Evolutionary conservation across 331 rosid species (phyloP).

Genomic region (Rosa hybrid): DNA sequence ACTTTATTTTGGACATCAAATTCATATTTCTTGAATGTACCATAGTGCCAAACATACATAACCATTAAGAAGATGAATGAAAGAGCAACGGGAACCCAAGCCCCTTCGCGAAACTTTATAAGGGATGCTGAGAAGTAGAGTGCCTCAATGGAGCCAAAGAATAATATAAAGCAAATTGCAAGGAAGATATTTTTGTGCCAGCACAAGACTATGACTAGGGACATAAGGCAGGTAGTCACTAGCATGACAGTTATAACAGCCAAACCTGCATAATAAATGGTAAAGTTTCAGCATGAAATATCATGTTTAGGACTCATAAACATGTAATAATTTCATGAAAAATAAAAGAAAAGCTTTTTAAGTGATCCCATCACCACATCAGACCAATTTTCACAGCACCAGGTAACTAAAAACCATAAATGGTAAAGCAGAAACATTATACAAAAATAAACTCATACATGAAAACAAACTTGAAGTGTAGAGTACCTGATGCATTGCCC

Average conservation of each 20-base stretch:
- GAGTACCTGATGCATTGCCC: slow-evolving; percentile 94
- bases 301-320: background rate
- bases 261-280: slow-evolving; percentile 60
- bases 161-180: slow-evolving; percentile 71
- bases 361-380: background rate
- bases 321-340: background rate
- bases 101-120: slow-evolving; percentile 89
- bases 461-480: slow-evolving; percentile 11
- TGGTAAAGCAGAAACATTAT: background rate
- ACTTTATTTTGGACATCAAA: slow-evolving; percentile 92
- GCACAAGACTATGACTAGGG: slow-evolving; percentile 88
- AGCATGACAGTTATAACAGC: slow-evolving; percentile 98
- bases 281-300: background rate
- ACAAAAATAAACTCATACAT: background rate
- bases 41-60: slow-evolving; percentile 95
- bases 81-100: slow-evolving; percentile 95
- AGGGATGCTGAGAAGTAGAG: slow-evolving; percentile 96
- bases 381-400: background rate
- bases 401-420: background rate
- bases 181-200: slow-evolving; percentile 65
- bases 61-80: slow-evolving; percentile 66
- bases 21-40: slow-evolving; percentile 85
- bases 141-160: slow-evolving; percentile 92
- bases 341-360: background rate
- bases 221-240: slow-evolving; percentile 92